Conservation (phyloP, 495 filamentous ascomycete species). For the Filosporella fistucella region DNA sequence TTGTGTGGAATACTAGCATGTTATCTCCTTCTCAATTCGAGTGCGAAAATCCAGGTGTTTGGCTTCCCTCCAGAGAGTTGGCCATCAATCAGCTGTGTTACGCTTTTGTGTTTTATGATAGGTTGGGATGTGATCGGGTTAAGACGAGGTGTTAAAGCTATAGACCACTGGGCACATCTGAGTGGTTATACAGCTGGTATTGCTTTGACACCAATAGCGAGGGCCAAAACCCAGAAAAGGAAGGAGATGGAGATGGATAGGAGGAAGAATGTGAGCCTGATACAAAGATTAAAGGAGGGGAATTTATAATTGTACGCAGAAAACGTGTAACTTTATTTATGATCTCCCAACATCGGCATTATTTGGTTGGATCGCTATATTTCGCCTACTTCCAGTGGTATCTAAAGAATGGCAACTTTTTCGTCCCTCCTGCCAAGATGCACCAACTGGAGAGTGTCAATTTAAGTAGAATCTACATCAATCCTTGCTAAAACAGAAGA, state of each 20-base stretch:
- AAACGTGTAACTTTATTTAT: too few species aligned
- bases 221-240: slow-evolving; percentile 3
- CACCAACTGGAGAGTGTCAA: too few species aligned
- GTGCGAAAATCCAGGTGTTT: slow-evolving; percentile 44
- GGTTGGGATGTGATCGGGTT: slow-evolving; percentile 42
- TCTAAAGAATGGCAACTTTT: too few species aligned
- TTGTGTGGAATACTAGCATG: slow-evolving; percentile 63
- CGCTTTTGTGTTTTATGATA: slow-evolving; percentile 41
- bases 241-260: slow-evolving; percentile 22
- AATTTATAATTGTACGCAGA: slow-evolving; percentile 6
- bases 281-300: slow-evolving; percentile 16
- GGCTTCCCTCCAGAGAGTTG: slow-evolving; percentile 46
- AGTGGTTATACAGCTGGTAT: slow-evolving; percentile 57
- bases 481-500: too few species aligned
- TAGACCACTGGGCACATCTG: slow-evolving; percentile 70
- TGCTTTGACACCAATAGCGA: slow-evolving; percentile 30
- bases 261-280: slow-evolving; percentile 16
- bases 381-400: too few species aligned
- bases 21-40: slow-evolving; percentile 61
- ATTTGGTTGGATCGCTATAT: too few species aligned
- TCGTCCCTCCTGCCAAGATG: too few species aligned
- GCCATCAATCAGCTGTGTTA: slow-evolving; percentile 43
- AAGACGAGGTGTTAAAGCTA: slow-evolving; percentile 25
- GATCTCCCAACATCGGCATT: too few species aligned
- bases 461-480: too few species aligned